Conservation (phyloP, 116 monocot genomes). For the Iris pallida region DNA sequence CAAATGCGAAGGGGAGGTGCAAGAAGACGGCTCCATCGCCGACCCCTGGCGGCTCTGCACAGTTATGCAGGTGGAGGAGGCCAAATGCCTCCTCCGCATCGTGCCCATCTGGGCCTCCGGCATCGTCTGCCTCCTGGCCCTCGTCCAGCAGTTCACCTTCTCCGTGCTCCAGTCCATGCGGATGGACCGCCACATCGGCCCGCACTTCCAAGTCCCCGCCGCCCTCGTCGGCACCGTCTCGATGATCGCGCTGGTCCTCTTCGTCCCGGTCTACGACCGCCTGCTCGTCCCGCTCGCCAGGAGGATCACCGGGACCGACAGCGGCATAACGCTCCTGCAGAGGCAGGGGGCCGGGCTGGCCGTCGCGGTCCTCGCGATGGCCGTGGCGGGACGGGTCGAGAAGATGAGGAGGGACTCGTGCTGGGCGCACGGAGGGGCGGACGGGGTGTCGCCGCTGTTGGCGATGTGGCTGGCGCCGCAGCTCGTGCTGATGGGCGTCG, state of each 20-base stretch:
- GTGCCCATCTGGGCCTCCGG: slow-evolving; percentile 51
- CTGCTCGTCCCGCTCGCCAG: slow-evolving; percentile 26
- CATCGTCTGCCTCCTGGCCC: slow-evolving; percentile 20
- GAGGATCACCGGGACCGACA: slow-evolving; percentile 18
- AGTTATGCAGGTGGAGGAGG: slow-evolving; percentile 48
- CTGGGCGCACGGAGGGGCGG: slow-evolving; percentile 8
- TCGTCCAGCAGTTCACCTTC: slow-evolving; percentile 28
- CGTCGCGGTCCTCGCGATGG: slow-evolving; percentile 30
- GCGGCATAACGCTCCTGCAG: slow-evolving; percentile 46
- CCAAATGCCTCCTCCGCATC: slow-evolving; percentile 42
- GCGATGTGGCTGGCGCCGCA: slow-evolving; percentile 64
- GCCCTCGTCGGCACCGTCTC: slow-evolving; percentile 34
- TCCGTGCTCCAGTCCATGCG: slow-evolving; percentile 23
- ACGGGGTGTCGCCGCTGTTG: slow-evolving; percentile 19
- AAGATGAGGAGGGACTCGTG: slow-evolving; percentile 23
- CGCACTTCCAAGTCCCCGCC: slow-evolving; percentile 32
- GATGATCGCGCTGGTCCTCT: slow-evolving; percentile 36
- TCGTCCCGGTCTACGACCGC: slow-evolving; percentile 52
- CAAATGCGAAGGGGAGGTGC: slow-evolving; percentile 16
- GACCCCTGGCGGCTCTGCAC: slow-evolving; percentile 38
- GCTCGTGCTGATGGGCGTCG: slow-evolving; percentile 34
- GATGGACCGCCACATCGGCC: slow-evolving; percentile 37
- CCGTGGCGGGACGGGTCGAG: slow-evolving; percentile 42
- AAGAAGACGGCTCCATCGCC: slow-evolving; percentile 3
- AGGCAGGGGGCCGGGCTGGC: slow-evolving; percentile 45